Evolutionary conservation across 352 stramenopile genomes (phyloP).

Genomic region (Phytophthora rubi): DNA sequence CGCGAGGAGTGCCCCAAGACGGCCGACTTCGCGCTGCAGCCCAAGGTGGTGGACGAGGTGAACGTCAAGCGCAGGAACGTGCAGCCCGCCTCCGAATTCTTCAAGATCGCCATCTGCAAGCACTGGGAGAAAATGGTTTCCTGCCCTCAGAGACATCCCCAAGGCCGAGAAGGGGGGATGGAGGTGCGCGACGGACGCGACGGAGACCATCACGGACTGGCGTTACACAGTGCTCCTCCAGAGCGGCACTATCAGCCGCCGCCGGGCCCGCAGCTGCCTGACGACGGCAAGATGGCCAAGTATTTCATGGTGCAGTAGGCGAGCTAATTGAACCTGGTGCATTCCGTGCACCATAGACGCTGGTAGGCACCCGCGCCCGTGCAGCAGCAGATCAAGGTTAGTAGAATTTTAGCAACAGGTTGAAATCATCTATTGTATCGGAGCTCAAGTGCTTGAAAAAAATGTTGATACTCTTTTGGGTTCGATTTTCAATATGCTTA

Average conservation of each 20-base stretch:
- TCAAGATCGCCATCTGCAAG: constrained; percentile 98
- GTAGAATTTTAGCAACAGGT: no score
- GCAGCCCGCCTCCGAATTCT: constrained; percentile 96
- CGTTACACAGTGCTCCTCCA: neutral
- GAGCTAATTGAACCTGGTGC: constrained; percentile 85
- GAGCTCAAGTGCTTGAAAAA: no score
- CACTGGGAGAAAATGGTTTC: constrained; percentile 95
- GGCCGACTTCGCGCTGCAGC: constrained; percentile 94
- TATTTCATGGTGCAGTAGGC: constrained; percentile 85
- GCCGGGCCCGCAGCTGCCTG: constrained; percentile 50
- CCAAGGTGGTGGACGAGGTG: constrained; percentile 91
- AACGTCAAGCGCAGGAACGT: constrained; percentile 87
- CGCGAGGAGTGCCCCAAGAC: constrained; percentile 93
- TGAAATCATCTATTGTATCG: no score
- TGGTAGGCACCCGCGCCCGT: constrained; percentile 66
- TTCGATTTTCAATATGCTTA: no score
- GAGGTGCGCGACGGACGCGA: constrained; percentile 22
- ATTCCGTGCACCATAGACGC: constrained; percentile 76
- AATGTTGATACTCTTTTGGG: no score
- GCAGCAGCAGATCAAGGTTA: constrained; percentile 68
- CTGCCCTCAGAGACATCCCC: constrained; percentile 95
- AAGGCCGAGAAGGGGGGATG: constrained; percentile 66
- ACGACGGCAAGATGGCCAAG: constrained; percentile 79
- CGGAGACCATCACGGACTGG: neutral
- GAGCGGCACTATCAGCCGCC: constrained; percentile 6